Evolutionary conservation across 352 stramenopile species (phyloP), one percentile per base, ranked within the genome.

Genomic region (Globisporangium abappressorium): DNA sequence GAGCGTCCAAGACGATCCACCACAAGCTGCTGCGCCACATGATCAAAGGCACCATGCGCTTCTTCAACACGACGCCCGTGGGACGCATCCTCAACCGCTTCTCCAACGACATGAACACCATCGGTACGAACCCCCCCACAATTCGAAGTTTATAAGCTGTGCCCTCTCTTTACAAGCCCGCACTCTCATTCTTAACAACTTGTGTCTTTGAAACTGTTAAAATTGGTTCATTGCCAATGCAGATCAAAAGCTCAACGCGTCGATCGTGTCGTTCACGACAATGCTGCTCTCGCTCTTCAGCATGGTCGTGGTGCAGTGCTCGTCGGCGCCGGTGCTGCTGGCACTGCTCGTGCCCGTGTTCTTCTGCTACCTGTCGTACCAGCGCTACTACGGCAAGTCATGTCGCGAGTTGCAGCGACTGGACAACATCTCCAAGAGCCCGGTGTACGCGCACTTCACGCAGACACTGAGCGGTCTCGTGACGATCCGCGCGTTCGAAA

Each of bases 401-500:
- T 89, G 83, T 30, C 79, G 92, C n/a, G 77, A 90, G 36, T 64
- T 92, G 30, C 77, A 92, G 59, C 81, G 82, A 0, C 67, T 90
- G 5, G 87, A 94, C 60, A 84, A 74, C 30, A 80, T 86, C 28
- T 80, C 80, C 5, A 81, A 82, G 51, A 81, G 85, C 43, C 97
- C 96, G 6, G 85, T 99, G 34, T 99, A 98, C 76, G 81, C 88
- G 3, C 83, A 97, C 65, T 90, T 99, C 46, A 92, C 83, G 1
- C 91, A 99, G 74, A 98, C 96, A 5, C 66, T 92, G 30, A 80
- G 82, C 64, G 89, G 89, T 9, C 68, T 95, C 57, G 74, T 77
- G 33, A 90, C 85, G 8, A 88, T 96, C 59, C 79, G 87, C 20
- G 77, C 78, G 3, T 96, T 94, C 64, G 66, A 81, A 28, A 82